Conservation (phyloP, 805 yeast species). For the Lachancea lanzarotensis region DNA sequence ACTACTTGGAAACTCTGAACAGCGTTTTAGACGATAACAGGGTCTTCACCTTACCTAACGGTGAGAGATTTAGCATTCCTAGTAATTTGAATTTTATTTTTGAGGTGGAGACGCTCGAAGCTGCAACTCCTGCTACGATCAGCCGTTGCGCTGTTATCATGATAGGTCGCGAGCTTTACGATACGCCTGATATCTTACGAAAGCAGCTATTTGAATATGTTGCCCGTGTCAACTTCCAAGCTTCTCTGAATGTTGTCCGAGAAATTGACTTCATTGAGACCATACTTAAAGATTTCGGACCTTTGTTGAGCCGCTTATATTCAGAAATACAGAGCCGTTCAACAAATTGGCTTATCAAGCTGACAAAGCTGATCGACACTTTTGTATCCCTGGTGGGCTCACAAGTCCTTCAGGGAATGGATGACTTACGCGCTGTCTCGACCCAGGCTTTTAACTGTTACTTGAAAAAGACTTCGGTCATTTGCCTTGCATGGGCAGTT, state of each 20-base stretch:
- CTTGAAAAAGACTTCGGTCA: neutral
- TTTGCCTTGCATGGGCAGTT: constrained; percentile 6
- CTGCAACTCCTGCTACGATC: constrained; percentile 86
- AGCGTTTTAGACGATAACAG: constrained; percentile 88
- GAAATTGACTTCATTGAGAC: neutral
- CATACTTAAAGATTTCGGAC: neutral
- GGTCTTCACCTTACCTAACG: constrained; percentile 75
- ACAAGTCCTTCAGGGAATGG: neutral
- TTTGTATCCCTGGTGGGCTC: constrained; percentile 1
- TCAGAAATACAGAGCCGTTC: neutral
- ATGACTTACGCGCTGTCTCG: neutral
- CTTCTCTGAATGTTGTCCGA: neutral
- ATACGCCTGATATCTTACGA: constrained; percentile 3
- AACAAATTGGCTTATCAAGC: neutral
- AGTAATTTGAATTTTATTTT: constrained; percentile 58
- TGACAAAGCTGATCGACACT: neutral
- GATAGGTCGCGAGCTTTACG: constrained; percentile 30
- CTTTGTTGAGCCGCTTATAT: neutral
- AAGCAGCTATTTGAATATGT: neutral
- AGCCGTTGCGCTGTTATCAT: constrained; percentile 89
- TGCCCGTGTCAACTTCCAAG: neutral
- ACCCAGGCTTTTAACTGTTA: neutral
- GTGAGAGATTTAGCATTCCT: constrained; percentile 73
- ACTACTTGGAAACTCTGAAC: constrained; percentile 86
- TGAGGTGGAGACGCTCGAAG: constrained; percentile 60